phyloP scores from a whole-genome alignment of 2,329 filamentous ascomycete species.

The Rutstroemia sp. region DNA sequence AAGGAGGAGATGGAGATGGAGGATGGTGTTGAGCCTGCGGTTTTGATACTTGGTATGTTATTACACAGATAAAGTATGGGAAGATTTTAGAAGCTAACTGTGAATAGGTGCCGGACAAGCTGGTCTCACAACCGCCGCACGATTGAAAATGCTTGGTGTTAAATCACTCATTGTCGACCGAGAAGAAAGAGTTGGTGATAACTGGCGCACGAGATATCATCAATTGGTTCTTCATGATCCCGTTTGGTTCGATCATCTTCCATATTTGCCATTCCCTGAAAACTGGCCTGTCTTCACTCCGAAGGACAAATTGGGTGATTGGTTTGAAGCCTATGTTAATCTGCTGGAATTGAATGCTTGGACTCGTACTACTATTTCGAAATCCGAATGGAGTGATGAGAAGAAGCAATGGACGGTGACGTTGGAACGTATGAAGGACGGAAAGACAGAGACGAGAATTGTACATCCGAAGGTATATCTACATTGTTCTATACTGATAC shows the following conservation, averaged over 20 bases:
- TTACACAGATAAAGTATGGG: background rate
- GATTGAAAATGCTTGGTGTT: slow-evolving; percentile 52
- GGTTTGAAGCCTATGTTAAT: slow-evolving; percentile 57
- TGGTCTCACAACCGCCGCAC: slow-evolving; percentile 49
- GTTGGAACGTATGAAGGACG: slow-evolving; percentile 34
- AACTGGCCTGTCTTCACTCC: slow-evolving; percentile 64
- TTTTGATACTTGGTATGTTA: slow-evolving; percentile 51
- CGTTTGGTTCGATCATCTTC: slow-evolving; percentile 50
- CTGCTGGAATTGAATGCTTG: slow-evolving; percentile 61
- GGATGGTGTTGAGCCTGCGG: slow-evolving; percentile 36
- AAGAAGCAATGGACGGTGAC: slow-evolving; percentile 47
- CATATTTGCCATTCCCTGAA: slow-evolving; percentile 56
- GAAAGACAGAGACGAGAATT: slow-evolving; percentile 13
- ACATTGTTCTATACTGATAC: background rate
- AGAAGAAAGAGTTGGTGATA: slow-evolving; percentile 52
- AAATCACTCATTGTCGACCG: slow-evolving; percentile 49
- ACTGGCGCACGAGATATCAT: slow-evolving; percentile 56
- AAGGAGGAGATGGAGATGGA: slow-evolving; percentile 39
- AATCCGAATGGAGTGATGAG: slow-evolving; percentile 38
- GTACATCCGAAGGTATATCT: slow-evolving; percentile 14
- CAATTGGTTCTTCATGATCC: slow-evolving; percentile 63
- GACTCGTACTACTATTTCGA: slow-evolving; percentile 43
- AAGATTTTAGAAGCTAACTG: slow-evolving; percentile 39
- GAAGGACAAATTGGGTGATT: slow-evolving; percentile 64
- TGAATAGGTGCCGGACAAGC: slow-evolving; percentile 49